phyloP scores from a whole-genome alignment of 257 asterid species.

The Striga asiatica region DNA sequence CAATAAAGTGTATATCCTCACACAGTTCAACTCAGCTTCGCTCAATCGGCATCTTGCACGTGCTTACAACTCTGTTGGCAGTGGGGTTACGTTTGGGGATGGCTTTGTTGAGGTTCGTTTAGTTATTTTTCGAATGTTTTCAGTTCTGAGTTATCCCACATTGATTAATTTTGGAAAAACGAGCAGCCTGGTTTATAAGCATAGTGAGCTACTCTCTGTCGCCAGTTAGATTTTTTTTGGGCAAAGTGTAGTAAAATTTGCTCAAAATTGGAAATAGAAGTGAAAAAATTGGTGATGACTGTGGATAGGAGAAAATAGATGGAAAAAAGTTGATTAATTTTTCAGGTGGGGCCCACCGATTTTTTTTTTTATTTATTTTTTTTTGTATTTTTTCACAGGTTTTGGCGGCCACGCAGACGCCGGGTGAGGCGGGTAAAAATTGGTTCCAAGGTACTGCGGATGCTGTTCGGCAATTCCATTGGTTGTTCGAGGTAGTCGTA shows the following conservation, averaged over 20 bases:
- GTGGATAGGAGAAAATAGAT: too few species aligned
- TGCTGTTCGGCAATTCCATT: conserved; percentile 91
- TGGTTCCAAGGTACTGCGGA: conserved; percentile 99
- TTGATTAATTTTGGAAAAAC: too few species aligned
- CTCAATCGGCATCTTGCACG: conserved; percentile 88
- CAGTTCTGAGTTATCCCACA: too few species aligned
- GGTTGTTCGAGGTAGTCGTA: conserved; percentile 85
- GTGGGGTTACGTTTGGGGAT: conserved; percentile 78
- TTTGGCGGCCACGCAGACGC: conserved; percentile 96
- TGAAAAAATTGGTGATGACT: too few species aligned
- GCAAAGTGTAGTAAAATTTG: too few species aligned
- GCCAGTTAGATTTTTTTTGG: too few species aligned
- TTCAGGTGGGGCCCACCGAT: too few species aligned
- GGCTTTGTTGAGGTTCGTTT: conserved; percentile 78
- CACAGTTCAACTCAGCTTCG: conserved; percentile 95
- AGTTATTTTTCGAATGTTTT: neutral
- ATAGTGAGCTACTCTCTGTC: too few species aligned
- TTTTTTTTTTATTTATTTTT: too few species aligned
- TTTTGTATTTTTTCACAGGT: conserved; percentile 41
- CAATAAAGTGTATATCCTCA: conserved; percentile 89
- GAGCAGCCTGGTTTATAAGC: too few species aligned
- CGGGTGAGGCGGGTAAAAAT: conserved; percentile 75
- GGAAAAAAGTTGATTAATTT: too few species aligned
- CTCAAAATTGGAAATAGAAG: too few species aligned
- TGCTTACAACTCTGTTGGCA: conserved; percentile 73